These are phyloP conservation scores for Earliella scabrosa DNA, from an alignment of 1,284 basidiomycete species.

Conservation along the genomic window DNA sequence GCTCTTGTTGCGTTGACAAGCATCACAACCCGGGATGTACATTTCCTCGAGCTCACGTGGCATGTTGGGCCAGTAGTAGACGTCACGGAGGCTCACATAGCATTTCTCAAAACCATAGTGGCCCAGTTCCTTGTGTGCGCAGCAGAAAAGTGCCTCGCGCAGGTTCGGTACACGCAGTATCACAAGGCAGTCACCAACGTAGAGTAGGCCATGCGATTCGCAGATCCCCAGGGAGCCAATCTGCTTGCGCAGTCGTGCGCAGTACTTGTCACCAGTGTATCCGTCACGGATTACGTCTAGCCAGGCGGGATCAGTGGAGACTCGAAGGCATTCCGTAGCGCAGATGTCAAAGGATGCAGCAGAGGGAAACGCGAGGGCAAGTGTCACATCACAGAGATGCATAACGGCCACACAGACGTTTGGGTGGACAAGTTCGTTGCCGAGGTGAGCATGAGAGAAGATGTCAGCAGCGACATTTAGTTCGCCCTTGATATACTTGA, in stretches of 20 bases:
- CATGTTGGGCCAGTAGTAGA: slow-evolving; percentile 49
- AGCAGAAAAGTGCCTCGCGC: slow-evolving; percentile 25
- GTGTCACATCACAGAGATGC: too few relatives aligned
- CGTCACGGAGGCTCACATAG: slow-evolving; percentile 31
- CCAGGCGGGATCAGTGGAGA: neutral
- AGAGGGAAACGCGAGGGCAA: too few relatives aligned
- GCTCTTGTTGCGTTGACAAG: slow-evolving; percentile 29
- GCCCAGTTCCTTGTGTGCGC: slow-evolving; percentile 37
- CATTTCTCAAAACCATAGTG: slow-evolving; percentile 44
- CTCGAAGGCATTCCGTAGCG: too few relatives aligned
- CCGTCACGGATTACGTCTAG: neutral
- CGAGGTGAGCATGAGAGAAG: slow-evolving; percentile 42
- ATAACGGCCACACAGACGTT: too few relatives aligned
- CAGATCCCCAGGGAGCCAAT: slow-evolving; percentile 4
- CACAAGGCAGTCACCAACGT: slow-evolving; percentile 22
- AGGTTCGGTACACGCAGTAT: slow-evolving; percentile 32
- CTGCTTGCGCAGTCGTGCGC: neutral
- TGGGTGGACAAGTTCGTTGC: slow-evolving; percentile 31
- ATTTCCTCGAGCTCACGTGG: slow-evolving; percentile 30
- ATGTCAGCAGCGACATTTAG: slow-evolving; percentile 39
- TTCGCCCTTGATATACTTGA: slow-evolving; percentile 40
- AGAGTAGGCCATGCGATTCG: slow-evolving; percentile 32
- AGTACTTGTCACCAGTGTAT: neutral
- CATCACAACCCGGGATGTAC: slow-evolving; percentile 25
- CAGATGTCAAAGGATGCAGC: too few relatives aligned